Evolutionary conservation across 768 basidiomycete species (phyloP).

Genomic region (Lentinula aciculospora): DNA sequence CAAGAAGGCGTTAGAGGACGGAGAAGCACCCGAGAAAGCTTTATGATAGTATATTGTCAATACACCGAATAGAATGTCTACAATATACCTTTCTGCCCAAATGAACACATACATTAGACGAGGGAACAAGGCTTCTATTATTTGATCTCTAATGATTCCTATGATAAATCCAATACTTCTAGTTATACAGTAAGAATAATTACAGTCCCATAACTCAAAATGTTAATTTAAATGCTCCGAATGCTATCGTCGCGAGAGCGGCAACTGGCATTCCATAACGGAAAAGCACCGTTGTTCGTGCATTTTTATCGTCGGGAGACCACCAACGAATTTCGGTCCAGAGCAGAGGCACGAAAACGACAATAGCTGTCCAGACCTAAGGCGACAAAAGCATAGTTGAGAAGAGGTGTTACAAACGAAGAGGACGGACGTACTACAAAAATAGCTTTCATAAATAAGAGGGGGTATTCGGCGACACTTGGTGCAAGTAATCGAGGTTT

Average conservation of each 20-base stretch:
- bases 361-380: constrained; percentile 85
- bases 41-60: background rate
- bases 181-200: background rate
- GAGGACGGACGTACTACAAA: constrained; percentile 55
- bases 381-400: background rate
- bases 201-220: background rate
- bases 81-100: background rate
- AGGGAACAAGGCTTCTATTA: too few species aligned
- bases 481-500: constrained; percentile 39
- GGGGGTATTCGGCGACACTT: constrained; percentile 60
- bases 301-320: constrained; percentile 6
- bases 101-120: too few species aligned
- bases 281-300: background rate
- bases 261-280: constrained; percentile 3
- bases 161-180: background rate
- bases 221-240: background rate
- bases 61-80: background rate
- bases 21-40: constrained; percentile 3
- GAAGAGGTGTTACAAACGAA: background rate
- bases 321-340: constrained; percentile 84
- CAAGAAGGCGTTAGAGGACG: constrained; percentile 61
- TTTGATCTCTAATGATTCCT: too few species aligned
- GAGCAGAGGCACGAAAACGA: constrained; percentile 85
- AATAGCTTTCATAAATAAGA: constrained; percentile 51
- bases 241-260: background rate